Percentiles rank a stretch among this genome's conserved stretches.
Evolutionary conservation across 176 grass and related monocot species (phyloP).

Genomic region (Paspalum vaginatum): DNA sequence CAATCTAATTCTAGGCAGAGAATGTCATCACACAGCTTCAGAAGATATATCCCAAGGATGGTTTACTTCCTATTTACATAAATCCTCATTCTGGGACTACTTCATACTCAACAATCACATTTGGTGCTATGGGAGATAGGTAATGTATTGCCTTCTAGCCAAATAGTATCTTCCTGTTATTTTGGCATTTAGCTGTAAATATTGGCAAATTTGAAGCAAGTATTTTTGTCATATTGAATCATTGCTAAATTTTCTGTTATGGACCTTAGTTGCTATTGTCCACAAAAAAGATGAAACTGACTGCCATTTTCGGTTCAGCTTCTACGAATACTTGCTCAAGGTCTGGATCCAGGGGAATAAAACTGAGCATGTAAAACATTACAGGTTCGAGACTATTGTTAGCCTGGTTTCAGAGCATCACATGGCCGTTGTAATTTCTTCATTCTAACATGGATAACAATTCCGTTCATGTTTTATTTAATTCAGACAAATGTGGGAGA

Average conservation of each 20-base stretch:
- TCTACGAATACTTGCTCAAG: slow-evolving; percentile 99
- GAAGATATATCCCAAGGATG: slow-evolving; percentile 95
- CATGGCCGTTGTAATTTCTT: not conserved
- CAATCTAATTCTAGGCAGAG: slow-evolving; percentile 67
- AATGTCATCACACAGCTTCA: slow-evolving; percentile 89
- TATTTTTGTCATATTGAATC: slow-evolving; percentile 18
- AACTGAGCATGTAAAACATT: slow-evolving; percentile 90
- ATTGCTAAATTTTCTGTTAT: slow-evolving; percentile 10
- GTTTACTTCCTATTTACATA: slow-evolving; percentile 95
- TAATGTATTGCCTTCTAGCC: slow-evolving; percentile 44
- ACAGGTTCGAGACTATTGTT: slow-evolving; percentile 64
- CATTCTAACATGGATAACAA: slow-evolving; percentile 20
- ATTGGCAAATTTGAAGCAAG: slow-evolving; percentile 21
- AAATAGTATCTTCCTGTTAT: slow-evolving; percentile 28
- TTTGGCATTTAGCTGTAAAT: not conserved
- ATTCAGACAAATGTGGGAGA: slow-evolving; percentile 98
- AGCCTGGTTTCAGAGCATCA: slow-evolving; percentile 24
- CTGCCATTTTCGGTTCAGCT: slow-evolving; percentile 59
- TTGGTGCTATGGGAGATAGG: slow-evolving; percentile 99
- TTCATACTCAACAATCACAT: slow-evolving; percentile 95
- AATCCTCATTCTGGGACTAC: slow-evolving; percentile 94
- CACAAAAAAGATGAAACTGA: slow-evolving; percentile 19
- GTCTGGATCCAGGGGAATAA: slow-evolving; percentile 99
- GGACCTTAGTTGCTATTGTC: not conserved
- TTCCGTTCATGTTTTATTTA: slow-evolving; percentile 34